Conservation (phyloP, 495 filamentous ascomycete genomes). For the Penicillium soppii region DNA sequence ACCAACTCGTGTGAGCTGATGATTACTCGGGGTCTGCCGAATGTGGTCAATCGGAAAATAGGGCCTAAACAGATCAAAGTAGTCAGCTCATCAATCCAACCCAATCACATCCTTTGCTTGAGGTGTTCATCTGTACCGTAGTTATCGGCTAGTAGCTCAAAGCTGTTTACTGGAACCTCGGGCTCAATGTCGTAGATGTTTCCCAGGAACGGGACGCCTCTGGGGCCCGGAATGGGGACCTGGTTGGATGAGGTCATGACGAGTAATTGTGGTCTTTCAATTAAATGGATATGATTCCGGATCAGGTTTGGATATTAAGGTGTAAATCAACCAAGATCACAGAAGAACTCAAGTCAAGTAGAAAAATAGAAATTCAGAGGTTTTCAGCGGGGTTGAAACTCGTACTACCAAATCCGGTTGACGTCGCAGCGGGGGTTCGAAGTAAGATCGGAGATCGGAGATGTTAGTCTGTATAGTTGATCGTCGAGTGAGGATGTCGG, state of each 20-base stretch:
- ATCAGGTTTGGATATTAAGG: too few relatives aligned
- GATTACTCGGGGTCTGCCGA: constrained; percentile 32
- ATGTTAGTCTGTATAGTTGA: neutral
- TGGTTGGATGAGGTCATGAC: constrained; percentile 19
- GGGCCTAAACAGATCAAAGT: constrained; percentile 37
- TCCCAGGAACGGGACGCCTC: constrained; percentile 64
- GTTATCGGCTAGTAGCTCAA: constrained; percentile 57
- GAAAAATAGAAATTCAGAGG: neutral
- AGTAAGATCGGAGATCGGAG: neutral
- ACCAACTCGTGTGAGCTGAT: constrained; percentile 53
- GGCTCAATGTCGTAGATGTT: constrained; percentile 62
- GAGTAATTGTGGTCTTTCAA: neutral
- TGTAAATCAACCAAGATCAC: too few relatives aligned
- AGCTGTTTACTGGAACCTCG: constrained; percentile 49
- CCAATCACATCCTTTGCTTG: neutral
- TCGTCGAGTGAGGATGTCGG: too few relatives aligned
- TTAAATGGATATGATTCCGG: neutral
- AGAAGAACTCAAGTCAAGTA: too few relatives aligned
- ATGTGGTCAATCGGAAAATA: constrained; percentile 49
- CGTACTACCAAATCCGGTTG: constrained; percentile 6
- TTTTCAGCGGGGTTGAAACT: neutral
- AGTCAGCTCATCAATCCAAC: neutral
- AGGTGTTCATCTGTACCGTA: constrained; percentile 46
- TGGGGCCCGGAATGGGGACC: constrained; percentile 57
- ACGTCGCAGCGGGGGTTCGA: neutral